A percentile compares a stretch with the other conserved stretches of the same genome.
phyloP scores from a whole-genome alignment of 768 basidiomycete species.

The Collybia sordida region DNA sequence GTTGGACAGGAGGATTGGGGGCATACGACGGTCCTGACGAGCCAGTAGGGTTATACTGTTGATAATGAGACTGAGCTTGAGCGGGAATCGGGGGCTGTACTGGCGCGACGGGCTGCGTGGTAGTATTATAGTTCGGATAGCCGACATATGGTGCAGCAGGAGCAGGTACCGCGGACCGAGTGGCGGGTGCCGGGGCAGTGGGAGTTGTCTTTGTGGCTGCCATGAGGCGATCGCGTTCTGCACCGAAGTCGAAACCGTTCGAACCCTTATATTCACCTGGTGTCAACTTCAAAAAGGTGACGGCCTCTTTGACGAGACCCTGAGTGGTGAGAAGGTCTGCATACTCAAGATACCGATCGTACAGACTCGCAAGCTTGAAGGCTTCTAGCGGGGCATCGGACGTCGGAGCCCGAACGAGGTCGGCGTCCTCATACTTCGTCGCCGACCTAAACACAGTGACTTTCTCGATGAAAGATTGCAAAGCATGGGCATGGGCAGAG shows the following conservation, averaged over 20 bases:
- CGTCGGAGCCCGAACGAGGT: slow-evolving; percentile 46
- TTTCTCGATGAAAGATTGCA: slow-evolving; percentile 96
- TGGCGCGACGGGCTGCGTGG: slow-evolving; percentile 15
- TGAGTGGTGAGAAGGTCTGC: slow-evolving; percentile 89
- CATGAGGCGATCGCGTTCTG: slow-evolving; percentile 38
- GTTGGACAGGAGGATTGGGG: slow-evolving; percentile 19
- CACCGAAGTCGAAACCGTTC: slow-evolving; percentile 35
- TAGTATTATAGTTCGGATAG: slow-evolving; percentile 19
- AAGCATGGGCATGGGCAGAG: slow-evolving; percentile 77
- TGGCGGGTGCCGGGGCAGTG: slow-evolving; percentile 17
- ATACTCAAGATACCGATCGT: slow-evolving; percentile 95
- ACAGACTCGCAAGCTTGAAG: slow-evolving; percentile 83
- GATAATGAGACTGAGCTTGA: slow-evolving; percentile 10
- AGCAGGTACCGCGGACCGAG: slow-evolving; percentile 14
- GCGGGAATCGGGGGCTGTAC: slow-evolving; percentile 9
- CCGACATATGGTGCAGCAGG: slow-evolving; percentile 19
- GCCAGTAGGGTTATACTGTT: slow-evolving; percentile 9
- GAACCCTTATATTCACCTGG: slow-evolving; percentile 77
- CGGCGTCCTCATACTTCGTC: slow-evolving; percentile 73
- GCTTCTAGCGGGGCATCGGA: slow-evolving; percentile 50
- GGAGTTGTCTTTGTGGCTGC: slow-evolving; percentile 24
- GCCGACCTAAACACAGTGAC: slow-evolving; percentile 92
- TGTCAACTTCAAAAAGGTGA: slow-evolving; percentile 74
- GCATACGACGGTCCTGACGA: slow-evolving; percentile 13
- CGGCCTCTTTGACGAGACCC: slow-evolving; percentile 83